Base-by-base conservation (phyloP, 495 filamentous ascomycete species). In the Neurospora terricola region DNA sequence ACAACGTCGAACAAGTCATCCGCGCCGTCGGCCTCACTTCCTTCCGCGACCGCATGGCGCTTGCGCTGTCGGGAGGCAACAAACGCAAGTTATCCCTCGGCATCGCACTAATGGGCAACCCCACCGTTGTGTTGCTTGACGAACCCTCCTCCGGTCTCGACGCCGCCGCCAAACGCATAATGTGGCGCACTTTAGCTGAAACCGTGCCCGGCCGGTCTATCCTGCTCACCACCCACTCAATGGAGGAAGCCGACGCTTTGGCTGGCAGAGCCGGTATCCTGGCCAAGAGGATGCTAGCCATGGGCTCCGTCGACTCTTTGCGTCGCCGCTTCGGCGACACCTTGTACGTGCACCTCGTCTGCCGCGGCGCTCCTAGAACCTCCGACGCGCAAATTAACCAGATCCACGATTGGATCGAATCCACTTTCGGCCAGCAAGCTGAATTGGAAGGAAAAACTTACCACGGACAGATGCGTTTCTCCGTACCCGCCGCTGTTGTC, bases 381-480 rank as follows among this genome's bases (percentile, higher is more conserved):
- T 81, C 83, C 0, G 83, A 86, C 1, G 85, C 81, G n/a, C 91
- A 93, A 72, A 93, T 93, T 84, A 79, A 85, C 4, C 78, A 80
- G 30, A 83, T 95, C 38, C 85, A 88, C 73, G 23, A 66, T 0
- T 96, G 92, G 91, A 86, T 95, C 10, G 21, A 79, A 14, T 72
- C 73, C 7, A 82, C 82, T 11, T 89, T 94, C 73, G 86, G 85
- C 5, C 91, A 90, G 0, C 82, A 83, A 14, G 91, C 91, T 1
- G 81, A 83, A 38, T 80, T 92, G 23, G 93, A 96, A 79, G 86
- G 89, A 11, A 88, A 91, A 77, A 90, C 87, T 14, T 96, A 91
- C 77, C 92, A 96, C 75, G 93, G 93, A 0, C 93, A 96, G 78
- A 81, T 97, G 77, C 83, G 92, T 7, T 96, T 95, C 78, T 90